Percentiles rank a stretch among this genome's conserved stretches.
These are phyloP conservation scores for Penicillium sclerotiorum DNA, from an alignment of 2,329 filamentous ascomycete species.

Conservation along the genomic window DNA sequence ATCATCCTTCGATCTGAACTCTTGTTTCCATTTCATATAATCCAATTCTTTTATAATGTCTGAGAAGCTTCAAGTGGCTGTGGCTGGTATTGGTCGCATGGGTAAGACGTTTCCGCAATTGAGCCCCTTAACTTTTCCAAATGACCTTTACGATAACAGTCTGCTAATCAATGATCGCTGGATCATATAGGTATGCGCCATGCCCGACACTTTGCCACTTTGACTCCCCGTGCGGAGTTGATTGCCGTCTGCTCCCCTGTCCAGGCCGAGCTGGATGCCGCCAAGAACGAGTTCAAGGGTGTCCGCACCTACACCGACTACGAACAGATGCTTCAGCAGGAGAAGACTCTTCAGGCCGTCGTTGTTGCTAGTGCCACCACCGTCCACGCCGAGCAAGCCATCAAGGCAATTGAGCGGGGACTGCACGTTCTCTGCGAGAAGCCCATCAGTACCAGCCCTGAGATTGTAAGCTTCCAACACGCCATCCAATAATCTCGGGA, in stretches of 20 bases:
- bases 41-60: slow-evolving; percentile 11
- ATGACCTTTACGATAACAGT: too few species aligned
- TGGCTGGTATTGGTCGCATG: slow-evolving; percentile 24
- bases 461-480: slow-evolving; percentile 51
- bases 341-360: slow-evolving; percentile 56
- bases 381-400: slow-evolving; percentile 60
- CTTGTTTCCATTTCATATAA: not conserved
- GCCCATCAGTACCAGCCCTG: slow-evolving; percentile 57
- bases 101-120: slow-evolving; percentile 15
- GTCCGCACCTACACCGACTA: slow-evolving; percentile 58
- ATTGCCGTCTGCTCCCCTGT: slow-evolving; percentile 52
- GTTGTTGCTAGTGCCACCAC: slow-evolving; percentile 59
- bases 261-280: slow-evolving; percentile 50
- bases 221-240: slow-evolving; percentile 51
- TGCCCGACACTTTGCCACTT: slow-evolving; percentile 49
- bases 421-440: slow-evolving; percentile 63
- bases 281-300: slow-evolving; percentile 47
- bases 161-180: not conserved
- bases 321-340: slow-evolving; percentile 60
- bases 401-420: slow-evolving; percentile 58
- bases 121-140: too few species aligned
- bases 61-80: slow-evolving; percentile 21
- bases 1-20: not conserved
- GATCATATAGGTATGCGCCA: slow-evolving; percentile 43
- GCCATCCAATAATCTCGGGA: not conserved